Base-by-base conservation (phyloP, 768 basidiomycete genomes). In the Lentinula guzmanii region DNA sequence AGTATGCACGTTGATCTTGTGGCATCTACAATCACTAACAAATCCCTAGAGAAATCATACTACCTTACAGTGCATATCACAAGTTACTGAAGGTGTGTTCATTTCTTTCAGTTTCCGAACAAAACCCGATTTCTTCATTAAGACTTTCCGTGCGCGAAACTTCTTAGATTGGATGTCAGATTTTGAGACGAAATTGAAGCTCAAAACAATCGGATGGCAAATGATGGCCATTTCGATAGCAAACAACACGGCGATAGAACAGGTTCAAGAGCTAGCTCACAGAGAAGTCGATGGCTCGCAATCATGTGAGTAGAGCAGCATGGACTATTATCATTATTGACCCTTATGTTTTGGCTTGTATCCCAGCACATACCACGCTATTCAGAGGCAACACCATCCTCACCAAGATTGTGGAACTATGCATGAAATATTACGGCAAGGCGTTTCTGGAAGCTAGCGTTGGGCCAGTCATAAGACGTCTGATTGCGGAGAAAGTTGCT, bases 381-480 rank as follows among this genome's bases (percentile, higher is more conserved):
- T 91, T 88, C 71, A 82, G 79, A 58, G 89, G 86, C 41, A 87
- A 87, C 65, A 85, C 85, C 9, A 81, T 76, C 39, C 77, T 87
- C 64, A 87, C 86, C 61, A 92, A 84, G 73, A 85, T 87, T 31
- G 83, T 93, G 75, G 92, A 94, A 67, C 74, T 86, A 5, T 86
- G 85, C 66, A 91, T 95, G 85, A 77, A 79, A n/a, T 86, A 84
- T 76, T 90, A 93, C 67, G 92, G 92, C n/a, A 84, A 78, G 67
- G 76, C 77, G 1, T 94, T 93, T 68, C 79, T 96, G 21, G 91
- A 93, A 68, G 84, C 85, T 11, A 91, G 90, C 67, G 81, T 96
- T 45, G 93, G 92, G 5, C 71, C 73, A 31, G 79, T 85, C 46
- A 79, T 96, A 50, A 86, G 89, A 54, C 79, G 82, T 43, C 75